Conservation (phyloP, 805 yeast genomes). For the Vanderwaltozyma polyspora region DNA sequence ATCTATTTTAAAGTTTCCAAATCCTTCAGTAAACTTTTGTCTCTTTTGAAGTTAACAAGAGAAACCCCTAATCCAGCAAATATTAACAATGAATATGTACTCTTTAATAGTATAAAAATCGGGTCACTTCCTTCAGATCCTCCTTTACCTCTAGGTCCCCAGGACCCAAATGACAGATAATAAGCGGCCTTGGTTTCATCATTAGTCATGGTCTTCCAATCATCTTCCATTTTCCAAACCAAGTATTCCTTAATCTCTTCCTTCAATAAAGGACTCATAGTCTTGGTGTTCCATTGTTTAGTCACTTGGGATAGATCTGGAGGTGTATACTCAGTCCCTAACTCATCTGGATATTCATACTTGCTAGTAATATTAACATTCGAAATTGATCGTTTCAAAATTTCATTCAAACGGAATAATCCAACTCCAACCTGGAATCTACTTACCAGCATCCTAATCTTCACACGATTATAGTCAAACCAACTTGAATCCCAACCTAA, state of each 20-base stretch:
- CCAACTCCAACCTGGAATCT: not conserved
- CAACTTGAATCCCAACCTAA: too few species aligned
- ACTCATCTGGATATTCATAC: too few species aligned
- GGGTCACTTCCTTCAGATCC: slow-evolving; percentile 4
- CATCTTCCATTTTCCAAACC: slow-evolving; percentile 22
- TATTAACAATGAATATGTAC: slow-evolving; percentile 14
- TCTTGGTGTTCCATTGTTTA: slow-evolving; percentile 22
- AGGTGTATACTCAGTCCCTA: slow-evolving; percentile 14
- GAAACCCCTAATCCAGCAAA: slow-evolving; percentile 12
- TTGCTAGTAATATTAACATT: too few species aligned
- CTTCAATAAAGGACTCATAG: slow-evolving; percentile 22
- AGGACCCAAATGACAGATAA: slow-evolving; percentile 29
- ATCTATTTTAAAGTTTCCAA: slow-evolving; percentile 1
- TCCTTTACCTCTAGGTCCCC: slow-evolving; percentile 27
- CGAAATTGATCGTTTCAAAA: not conserved
- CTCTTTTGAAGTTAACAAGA: slow-evolving; percentile 5
- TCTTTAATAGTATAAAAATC: slow-evolving; percentile 12
- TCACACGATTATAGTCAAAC: too few species aligned
- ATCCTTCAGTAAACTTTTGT: slow-evolving; percentile 1
- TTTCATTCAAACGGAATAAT: not conserved
- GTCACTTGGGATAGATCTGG: slow-evolving; percentile 24
- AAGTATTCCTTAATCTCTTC: slow-evolving; percentile 30
- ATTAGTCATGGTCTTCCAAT: slow-evolving; percentile 24
- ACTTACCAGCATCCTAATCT: too few species aligned
- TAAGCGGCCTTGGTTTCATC: slow-evolving; percentile 26